phyloP scores from a whole-genome alignment of 352 stramenopile species.

The Globisporangium mamillatum region DNA sequence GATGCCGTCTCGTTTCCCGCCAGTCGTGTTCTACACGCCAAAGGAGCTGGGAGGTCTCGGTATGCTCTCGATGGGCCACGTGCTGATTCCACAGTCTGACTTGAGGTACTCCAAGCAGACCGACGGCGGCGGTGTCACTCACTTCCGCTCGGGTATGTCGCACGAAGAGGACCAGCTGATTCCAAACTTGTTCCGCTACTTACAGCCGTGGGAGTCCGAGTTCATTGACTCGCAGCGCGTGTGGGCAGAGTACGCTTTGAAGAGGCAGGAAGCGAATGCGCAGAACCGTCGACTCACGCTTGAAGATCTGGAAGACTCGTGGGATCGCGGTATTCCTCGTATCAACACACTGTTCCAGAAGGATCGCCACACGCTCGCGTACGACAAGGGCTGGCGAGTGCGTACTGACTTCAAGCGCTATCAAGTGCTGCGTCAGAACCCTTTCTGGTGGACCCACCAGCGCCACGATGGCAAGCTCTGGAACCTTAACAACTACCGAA shows the following conservation, averaged over 20 bases:
- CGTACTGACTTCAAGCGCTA: constrained; percentile 99
- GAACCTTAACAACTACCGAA: constrained; percentile 99
- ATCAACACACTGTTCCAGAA: constrained; percentile 97
- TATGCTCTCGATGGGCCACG: constrained; percentile 99
- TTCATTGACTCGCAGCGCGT: constrained; percentile 99
- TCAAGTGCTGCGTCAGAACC: constrained; percentile 96
- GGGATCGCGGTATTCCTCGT: constrained; percentile 97
- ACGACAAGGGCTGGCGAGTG: constrained; percentile 99
- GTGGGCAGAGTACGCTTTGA: constrained; percentile 99
- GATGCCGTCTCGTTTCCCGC: constrained; percentile 98
- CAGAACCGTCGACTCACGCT: constrained; percentile 98
- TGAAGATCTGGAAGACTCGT: constrained; percentile 99
- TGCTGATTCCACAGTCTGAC: constrained; percentile 99
- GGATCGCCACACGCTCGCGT: constrained; percentile 99
- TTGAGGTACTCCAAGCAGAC: constrained; percentile 99
- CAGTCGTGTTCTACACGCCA: constrained; percentile 99
- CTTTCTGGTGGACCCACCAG: constrained; percentile 99
- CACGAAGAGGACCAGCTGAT: constrained; percentile 99
- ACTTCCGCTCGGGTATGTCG: constrained; percentile 97
- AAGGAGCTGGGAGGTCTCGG: constrained; percentile 99
- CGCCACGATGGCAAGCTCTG: constrained; percentile 99
- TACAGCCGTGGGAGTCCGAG: constrained; percentile 98
- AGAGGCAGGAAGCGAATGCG: constrained; percentile 98
- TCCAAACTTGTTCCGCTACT: constrained; percentile 99
- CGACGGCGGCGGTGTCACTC: constrained; percentile 96